Conservation (phyloP, 345 rosid genomes). For the Eutrema heterophyllum region DNA sequence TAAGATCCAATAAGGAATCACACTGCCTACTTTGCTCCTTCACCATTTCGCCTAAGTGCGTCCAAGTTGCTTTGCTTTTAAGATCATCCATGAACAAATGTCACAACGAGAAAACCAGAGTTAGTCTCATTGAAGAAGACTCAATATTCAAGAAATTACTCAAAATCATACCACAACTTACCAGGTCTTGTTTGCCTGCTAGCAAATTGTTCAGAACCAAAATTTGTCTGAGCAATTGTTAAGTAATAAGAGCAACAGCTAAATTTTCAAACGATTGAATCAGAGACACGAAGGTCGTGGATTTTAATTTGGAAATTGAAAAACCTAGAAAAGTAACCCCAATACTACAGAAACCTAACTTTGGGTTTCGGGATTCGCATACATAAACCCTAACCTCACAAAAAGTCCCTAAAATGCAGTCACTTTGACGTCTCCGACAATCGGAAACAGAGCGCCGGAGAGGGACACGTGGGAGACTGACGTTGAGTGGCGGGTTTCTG, state of each 20-base stretch:
- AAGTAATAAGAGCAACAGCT: neutral
- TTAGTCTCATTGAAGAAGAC: neutral
- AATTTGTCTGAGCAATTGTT: neutral
- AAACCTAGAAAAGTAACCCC: neutral
- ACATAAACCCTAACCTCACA: neutral
- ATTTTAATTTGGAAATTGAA: neutral
- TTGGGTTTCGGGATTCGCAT: neutral
- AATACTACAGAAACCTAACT: neutral
- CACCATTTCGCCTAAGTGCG: neutral
- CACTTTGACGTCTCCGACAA: neutral
- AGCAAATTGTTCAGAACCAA: neutral
- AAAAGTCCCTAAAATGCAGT: neutral
- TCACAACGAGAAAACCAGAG: neutral
- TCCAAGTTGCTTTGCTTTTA: neutral
- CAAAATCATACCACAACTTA: neutral
- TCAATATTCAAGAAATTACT: neutral
- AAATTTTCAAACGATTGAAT: neutral
- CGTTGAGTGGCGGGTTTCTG: constrained; percentile 9
- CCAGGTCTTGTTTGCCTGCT: neutral
- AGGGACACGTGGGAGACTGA: neutral
- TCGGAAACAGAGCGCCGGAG: neutral
- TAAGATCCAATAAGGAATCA: constrained; percentile 10
- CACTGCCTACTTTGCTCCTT: constrained; percentile 2
- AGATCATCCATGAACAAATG: neutral
- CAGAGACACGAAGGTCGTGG: too few relatives aligned